Evolutionary conservation across 2,329 filamentous ascomycete species (phyloP).

Genomic region (Claviceps digitariae): DNA sequence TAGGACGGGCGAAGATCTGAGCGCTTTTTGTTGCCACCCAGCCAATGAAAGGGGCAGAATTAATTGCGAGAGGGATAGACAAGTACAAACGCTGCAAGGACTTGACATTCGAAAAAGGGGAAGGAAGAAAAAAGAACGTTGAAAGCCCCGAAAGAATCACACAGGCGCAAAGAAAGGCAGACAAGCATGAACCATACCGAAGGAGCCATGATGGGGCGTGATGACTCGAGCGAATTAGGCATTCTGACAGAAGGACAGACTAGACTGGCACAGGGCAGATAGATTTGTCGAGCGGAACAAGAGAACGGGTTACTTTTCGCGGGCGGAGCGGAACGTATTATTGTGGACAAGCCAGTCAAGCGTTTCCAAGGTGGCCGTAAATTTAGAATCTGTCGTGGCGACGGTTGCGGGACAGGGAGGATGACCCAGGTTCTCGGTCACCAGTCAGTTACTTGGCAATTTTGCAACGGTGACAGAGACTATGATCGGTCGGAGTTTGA

Average conservation of each 20-base stretch:
- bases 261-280: neutral
- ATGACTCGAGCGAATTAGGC: conserved; percentile 46
- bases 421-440: neutral
- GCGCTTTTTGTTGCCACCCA: neutral
- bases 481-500: neutral
- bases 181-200: conserved; percentile 32
- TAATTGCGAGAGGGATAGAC: conserved; percentile 6
- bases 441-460: neutral
- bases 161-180: neutral
- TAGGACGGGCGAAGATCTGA: neutral
- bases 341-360: neutral
- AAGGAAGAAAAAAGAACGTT: neutral
- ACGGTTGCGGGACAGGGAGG: neutral
- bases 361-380: neutral
- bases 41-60: neutral
- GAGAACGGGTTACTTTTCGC: neutral
- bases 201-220: conserved; percentile 48
- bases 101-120: neutral
- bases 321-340: neutral
- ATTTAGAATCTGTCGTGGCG: neutral
- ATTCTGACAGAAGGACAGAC: conserved; percentile 19
- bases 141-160: neutral
- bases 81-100: conserved; percentile 5
- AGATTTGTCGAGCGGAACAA: neutral
- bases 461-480: neutral